Conservation (phyloP, 2,329 filamentous ascomycete genomes). For the Salinomyces thailandicus region DNA sequence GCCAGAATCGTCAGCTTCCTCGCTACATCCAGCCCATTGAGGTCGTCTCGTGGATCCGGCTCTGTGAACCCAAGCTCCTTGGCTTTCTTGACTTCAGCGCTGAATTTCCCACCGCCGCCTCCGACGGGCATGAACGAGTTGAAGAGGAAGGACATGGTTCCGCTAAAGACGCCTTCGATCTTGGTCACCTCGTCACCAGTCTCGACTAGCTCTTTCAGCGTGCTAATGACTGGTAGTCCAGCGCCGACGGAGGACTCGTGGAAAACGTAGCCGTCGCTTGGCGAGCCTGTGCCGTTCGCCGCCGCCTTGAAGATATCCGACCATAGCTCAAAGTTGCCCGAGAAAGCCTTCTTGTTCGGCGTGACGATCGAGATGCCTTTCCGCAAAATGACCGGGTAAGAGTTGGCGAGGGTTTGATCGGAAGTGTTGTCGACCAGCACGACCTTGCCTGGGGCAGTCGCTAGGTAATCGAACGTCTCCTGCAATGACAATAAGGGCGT, state of each 20-base stretch:
- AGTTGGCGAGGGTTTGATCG: slow-evolving; percentile 70
- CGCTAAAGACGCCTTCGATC: slow-evolving; percentile 95
- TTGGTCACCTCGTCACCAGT: slow-evolving; percentile 85
- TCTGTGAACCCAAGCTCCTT: slow-evolving; percentile 90
- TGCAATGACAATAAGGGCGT: slow-evolving; percentile 56
- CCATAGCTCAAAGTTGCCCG: slow-evolving; percentile 70
- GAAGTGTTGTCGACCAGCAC: slow-evolving; percentile 94
- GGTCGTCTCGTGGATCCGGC: slow-evolving; percentile 74
- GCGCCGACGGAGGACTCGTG: slow-evolving; percentile 94
- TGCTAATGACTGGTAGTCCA: slow-evolving; percentile 85
- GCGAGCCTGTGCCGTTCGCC: slow-evolving; percentile 43
- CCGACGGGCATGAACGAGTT: slow-evolving; percentile 85
- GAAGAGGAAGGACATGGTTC: slow-evolving; percentile 97
- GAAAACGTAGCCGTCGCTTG: slow-evolving; percentile 63
- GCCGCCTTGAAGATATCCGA: slow-evolving; percentile 73
- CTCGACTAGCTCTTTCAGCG: slow-evolving; percentile 83
- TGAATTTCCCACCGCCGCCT: slow-evolving; percentile 71
- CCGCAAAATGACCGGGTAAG: slow-evolving; percentile 71
- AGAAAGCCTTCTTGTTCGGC: slow-evolving; percentile 98
- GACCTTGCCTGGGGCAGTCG: slow-evolving; percentile 63
- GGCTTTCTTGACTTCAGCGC: slow-evolving; percentile 80
- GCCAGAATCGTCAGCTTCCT: slow-evolving; percentile 92
- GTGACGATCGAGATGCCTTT: slow-evolving; percentile 85
- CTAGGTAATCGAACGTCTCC: slow-evolving; percentile 67
- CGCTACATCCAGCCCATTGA: slow-evolving; percentile 86